A percentile compares a stretch with the other conserved stretches of the same genome.
phyloP scores from a whole-genome alignment of 2,329 filamentous ascomycete genomes.

The Teratosphaeria nubilosa region DNA sequence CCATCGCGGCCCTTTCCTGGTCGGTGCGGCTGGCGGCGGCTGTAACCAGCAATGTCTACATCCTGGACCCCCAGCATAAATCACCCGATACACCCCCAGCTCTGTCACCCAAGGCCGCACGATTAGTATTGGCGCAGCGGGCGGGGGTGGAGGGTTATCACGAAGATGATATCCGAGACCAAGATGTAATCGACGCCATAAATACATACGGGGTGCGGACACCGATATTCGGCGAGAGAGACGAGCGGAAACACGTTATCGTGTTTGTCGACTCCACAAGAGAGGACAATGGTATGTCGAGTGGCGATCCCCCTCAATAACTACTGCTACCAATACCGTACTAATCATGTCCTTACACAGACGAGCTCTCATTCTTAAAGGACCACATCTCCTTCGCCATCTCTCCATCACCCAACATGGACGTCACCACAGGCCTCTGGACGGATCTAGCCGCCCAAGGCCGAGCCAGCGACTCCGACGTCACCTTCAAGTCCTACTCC shows the following conservation, averaged over 20 bases:
- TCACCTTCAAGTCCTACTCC: not conserved
- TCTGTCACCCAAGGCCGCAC: conserved; percentile 34
- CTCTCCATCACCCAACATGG: conserved; percentile 14
- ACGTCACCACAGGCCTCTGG: conserved; percentile 17
- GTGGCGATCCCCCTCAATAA: not conserved
- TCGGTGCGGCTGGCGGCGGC: conserved; percentile 17
- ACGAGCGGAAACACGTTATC: conserved; percentile 9
- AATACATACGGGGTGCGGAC: conserved; percentile 36
- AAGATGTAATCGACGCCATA: conserved; percentile 35
- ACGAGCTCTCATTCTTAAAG: not conserved
- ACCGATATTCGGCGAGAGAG: conserved; percentile 29
- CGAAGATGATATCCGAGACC: conserved; percentile 29
- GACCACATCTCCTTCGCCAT: conserved; percentile 14
- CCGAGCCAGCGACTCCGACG: conserved; percentile 4
- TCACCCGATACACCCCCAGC: conserved; percentile 12
- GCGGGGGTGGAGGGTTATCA: conserved; percentile 42
- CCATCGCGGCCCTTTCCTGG: conserved; percentile 32
- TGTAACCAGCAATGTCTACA: conserved; percentile 27
- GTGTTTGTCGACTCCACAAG: conserved; percentile 18
- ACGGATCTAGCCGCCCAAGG: conserved; percentile 21
- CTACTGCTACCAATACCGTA: too few relatives aligned
- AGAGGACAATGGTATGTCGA: conserved; percentile 10
- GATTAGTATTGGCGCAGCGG: conserved; percentile 42
- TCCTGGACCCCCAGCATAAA: conserved; percentile 23
- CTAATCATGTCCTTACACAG: not conserved